Conservation (phyloP, 176 grass and related monocot species). For the Aegilops longissima region DNA sequence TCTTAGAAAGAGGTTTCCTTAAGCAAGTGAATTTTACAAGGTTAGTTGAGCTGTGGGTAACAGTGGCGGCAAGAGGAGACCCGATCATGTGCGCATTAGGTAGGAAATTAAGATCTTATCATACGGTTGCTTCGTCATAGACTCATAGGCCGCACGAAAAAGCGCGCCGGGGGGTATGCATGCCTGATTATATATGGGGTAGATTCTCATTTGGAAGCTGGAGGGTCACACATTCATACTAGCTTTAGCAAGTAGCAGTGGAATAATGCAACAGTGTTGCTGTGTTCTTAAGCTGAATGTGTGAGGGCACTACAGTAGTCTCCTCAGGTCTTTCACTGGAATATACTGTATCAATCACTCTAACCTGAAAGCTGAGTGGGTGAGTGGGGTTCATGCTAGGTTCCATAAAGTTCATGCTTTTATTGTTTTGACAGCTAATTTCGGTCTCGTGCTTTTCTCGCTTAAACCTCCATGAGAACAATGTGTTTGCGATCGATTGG, state of each 20-base stretch:
- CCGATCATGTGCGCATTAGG: constrained; percentile 45
- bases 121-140: constrained; percentile 4
- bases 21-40: neutral
- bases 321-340: constrained; percentile 15
- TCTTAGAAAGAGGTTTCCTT: neutral
- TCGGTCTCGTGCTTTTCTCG: neutral
- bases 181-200: constrained; percentile 4
- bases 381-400: neutral
- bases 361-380: neutral
- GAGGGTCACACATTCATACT: constrained; percentile 17
- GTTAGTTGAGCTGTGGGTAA: constrained; percentile 8
- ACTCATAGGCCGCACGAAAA: constrained; percentile 16
- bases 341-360: neutral
- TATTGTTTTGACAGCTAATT: neutral
- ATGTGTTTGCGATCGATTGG: neutral
- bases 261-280: constrained; percentile 12
- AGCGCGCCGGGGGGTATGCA: neutral
- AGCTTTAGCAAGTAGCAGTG: constrained; percentile 29
- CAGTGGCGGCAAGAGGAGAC: neutral
- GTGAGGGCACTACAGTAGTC: neutral
- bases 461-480: neutral
- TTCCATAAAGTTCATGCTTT: neutral
- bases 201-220: constrained; percentile 17
- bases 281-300: constrained; percentile 10
- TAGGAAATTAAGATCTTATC: constrained; percentile 37